A percentile compares a stretch with the other conserved stretches of the same genome.
Evolutionary conservation across 2,329 filamentous ascomycete genomes (phyloP).

Genomic region (Neofusicoccum laricinum): DNA sequence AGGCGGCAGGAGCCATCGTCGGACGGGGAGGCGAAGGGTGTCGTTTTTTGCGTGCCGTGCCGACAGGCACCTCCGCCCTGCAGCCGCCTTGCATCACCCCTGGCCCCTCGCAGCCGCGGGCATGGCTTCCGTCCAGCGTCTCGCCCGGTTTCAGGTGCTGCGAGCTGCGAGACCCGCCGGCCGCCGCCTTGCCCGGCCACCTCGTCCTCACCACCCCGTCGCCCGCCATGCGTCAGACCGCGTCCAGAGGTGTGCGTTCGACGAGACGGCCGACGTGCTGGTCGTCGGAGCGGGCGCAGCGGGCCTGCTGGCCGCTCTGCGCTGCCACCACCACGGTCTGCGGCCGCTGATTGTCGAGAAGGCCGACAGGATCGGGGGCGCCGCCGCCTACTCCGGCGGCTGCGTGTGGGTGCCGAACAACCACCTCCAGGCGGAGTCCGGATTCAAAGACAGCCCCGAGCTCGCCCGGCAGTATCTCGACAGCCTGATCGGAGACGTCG

Average conservation of each 20-base stretch:
- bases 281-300: slow-evolving; percentile 35
- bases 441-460: background rate
- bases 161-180: background rate
- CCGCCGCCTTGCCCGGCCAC: background rate
- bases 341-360: slow-evolving; percentile 34
- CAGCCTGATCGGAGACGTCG: background rate
- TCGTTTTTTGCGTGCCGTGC: background rate
- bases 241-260: background rate
- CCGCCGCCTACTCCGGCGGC: slow-evolving; percentile 35
- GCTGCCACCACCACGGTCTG: slow-evolving; percentile 24
- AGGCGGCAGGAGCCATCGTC: background rate
- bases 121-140: background rate
- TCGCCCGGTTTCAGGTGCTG: background rate
- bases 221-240: background rate
- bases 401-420: slow-evolving; percentile 37
- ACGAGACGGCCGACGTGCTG: slow-evolving; percentile 24
- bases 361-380: slow-evolving; percentile 31
- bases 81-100: background rate
- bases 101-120: background rate
- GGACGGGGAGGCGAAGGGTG: background rate
- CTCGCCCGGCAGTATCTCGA: background rate
- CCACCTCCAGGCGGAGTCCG: slow-evolving; percentile 20
- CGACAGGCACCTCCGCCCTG: background rate
- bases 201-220: background rate
- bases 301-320: slow-evolving; percentile 32